Conservation (phyloP, 768 basidiomycete genomes). For the Pleurotus djamor region DNA sequence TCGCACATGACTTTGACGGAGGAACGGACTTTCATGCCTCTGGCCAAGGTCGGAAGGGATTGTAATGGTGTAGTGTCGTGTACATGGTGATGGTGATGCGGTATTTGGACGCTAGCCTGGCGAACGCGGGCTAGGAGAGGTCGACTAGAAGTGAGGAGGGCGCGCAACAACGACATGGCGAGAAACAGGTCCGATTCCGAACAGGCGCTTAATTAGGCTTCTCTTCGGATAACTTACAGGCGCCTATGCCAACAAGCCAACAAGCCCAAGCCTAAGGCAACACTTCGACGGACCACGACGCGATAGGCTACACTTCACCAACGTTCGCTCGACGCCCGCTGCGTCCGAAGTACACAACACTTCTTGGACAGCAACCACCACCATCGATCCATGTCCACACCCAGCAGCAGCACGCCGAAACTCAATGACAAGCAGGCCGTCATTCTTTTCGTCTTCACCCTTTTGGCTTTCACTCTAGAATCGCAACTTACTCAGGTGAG, state of each 20-base stretch:
- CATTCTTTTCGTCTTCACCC: constrained; percentile 52
- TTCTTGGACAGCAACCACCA: neutral
- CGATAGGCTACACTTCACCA: too few species aligned
- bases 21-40: constrained; percentile 96
- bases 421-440: constrained; percentile 49
- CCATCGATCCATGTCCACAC: constrained; percentile 19
- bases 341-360: too few species aligned
- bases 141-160: constrained; percentile 60
- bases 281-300: too few species aligned
- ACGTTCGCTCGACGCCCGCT: too few species aligned
- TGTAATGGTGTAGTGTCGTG: constrained; percentile 13
- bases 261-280: too few species aligned
- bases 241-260: too few species aligned
- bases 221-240: too few species aligned
- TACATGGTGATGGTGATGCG: neutral
- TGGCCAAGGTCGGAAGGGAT: constrained; percentile 28
- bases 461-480: constrained; percentile 76
- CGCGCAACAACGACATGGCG: constrained; percentile 51
- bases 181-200: constrained; percentile 1
- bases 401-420: constrained; percentile 23
- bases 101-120: neutral
- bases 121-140: constrained; percentile 56
- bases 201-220: neutral
- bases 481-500: constrained; percentile 75
- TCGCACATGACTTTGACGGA: constrained; percentile 95